Base-by-base conservation (phyloP, 192 early-diverging fungal species). In the Podila horticola region DNA sequence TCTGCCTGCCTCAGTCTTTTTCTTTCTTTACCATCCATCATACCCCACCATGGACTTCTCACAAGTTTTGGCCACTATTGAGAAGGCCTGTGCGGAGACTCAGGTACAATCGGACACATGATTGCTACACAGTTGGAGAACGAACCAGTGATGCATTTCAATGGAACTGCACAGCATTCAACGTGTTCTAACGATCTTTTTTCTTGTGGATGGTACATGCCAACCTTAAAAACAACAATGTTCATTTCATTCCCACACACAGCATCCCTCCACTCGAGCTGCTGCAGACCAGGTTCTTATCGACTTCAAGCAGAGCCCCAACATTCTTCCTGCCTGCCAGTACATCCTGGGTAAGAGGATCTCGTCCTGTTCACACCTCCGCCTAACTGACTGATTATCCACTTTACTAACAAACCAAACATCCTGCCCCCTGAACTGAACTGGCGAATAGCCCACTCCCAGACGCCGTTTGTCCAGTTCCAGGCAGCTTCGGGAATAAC, bases 401-500 rank as follows among this genome's bases (percentile, higher is more conserved):
- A 26, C 31, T 8, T 64, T 33, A 12, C n/a, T 22, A 58, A 49
- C 29, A 36, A 1, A 17, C 17, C 22, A 15, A 38, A 2, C 19
- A 9, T 2, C 41, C n/a, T 50, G 3, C 4, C 24, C 12, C 11
- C 5, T 4, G 1, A 31, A 15, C 60, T 36, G 31, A 22, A 62
- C 12, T 28, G 11, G 5, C 0, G 7, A 38, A 20, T 67, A 92
- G 92, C 92, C 59, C 64, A 90, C 64, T 89, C 90, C 49, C 66
- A 82, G 31, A 74, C 70, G 9, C 74, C 86, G 12, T 79, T 82
- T 57, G 88, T 88, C 36, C 92, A 89, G 66, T 93, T 93, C 64
- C 90, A 92, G 45, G 89, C 85, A 19, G 84, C 89, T 58, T 74
- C 83, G 24, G 85, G 89, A 24, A 87, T 93, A 15, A 86, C 76